Percentiles rank a stretch among this genome's conserved stretches.
Evolutionary conservation across 192 early-diverging fungal genomes (phyloP).

Genomic region (Gigaspora rosea): DNA sequence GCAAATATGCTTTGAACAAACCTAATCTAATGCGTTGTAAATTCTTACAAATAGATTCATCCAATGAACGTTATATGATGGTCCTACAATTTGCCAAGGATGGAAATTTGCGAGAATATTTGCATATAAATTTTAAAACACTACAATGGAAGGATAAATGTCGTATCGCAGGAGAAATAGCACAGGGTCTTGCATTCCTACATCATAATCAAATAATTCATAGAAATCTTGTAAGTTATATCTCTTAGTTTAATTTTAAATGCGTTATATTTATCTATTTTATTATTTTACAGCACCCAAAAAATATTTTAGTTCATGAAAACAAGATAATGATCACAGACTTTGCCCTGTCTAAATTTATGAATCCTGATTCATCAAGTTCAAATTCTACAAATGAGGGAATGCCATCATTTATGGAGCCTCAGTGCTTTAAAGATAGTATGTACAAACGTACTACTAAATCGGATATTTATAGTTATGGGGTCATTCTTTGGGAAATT

Average conservation of each 20-base stretch:
- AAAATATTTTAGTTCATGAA: background rate
- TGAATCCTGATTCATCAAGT: background rate
- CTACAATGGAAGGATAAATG: constrained; percentile 40
- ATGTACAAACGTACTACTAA: background rate
- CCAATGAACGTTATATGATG: background rate
- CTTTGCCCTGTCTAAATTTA: background rate
- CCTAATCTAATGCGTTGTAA: background rate
- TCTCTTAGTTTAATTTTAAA: background rate
- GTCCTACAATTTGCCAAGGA: constrained; percentile 34
- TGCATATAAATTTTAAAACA: constrained; percentile 39
- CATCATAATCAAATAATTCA: no score
- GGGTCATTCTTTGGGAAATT: no score
- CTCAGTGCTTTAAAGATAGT: background rate
- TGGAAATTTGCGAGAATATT: constrained; percentile 39
- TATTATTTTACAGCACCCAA: background rate
- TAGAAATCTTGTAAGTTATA: constrained; percentile 22
- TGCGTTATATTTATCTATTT: background rate
- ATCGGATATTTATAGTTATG: constrained; percentile 40
- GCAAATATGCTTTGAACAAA: no score
- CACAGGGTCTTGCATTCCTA: no score
- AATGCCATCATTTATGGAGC: background rate
- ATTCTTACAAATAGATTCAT: background rate
- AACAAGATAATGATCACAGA: background rate
- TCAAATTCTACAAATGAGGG: background rate
- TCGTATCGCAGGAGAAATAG: no score